Evolutionary conservation across 441 rosid genomes (phyloP), one percentile per base, ranked within the genome.

Genomic region (Iberis amara): DNA sequence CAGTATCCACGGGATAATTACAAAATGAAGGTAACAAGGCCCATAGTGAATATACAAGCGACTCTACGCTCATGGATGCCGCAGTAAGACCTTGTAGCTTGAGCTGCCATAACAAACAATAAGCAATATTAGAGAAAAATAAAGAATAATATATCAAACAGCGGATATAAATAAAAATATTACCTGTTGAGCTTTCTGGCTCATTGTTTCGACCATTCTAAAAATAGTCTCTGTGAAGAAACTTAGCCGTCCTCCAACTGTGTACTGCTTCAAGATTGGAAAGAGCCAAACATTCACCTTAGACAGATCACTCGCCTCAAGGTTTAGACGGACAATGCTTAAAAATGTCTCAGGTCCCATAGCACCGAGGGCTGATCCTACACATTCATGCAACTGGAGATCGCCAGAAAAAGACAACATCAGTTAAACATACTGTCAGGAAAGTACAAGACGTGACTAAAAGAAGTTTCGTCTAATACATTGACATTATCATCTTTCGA

Each of bases 341-440:
- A 86, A 68, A 72, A 92, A 82, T 52, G 83, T 71, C 69, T 89
- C 97, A 43, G 97, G 92, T 39, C 99, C 96, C 89, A 92, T 77
- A 47, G 99, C 92, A 55, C 83, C 89, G 69, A 89, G 79, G 59
- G 96, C 94, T 52, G 83, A 89, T 69, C 97, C 99, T 62, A 92
- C 81, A 66, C 94, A 89, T 55, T 82, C 94, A 70, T 84, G 95
- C 69, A 92, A 73, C 97, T 92, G 73, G 60, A 18, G 7, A 64
- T 57, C 44, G 28, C 62, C 38, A 47, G 1, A 18, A 18, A 62
- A 55, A 55, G 36, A 36, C 38, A 49, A 12, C 11, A 31, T 26
- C 45, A 68, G 59, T 35, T 11, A 35, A 45, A 46, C 44, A 26
- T 44, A 43, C 15, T 46, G 50, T 47, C 47, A 42, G 33, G 36